Base-by-base conservation (phyloP, 1,284 basidiomycete species). In the Microbotryomycetes sp. region DNA sequence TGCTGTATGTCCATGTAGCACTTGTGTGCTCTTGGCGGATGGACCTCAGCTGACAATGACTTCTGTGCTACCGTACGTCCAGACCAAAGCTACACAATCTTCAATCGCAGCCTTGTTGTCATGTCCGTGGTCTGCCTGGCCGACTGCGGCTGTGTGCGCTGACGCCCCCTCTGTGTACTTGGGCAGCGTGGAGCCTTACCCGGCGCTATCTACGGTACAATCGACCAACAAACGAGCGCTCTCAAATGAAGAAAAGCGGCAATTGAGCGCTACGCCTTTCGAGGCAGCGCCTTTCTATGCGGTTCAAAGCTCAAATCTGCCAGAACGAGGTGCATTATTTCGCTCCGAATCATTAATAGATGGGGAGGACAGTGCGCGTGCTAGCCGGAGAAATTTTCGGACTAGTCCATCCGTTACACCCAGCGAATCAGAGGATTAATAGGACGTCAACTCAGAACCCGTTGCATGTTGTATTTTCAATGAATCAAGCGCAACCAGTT, bases 171-270 rank as follows among this genome's bases (percentile, higher is more conserved):
- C 3, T 11, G 5, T n/a, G 1, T 0, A 5, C 26, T 11, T 18
- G 13, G 24, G 13, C 63, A 68, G 66, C 28, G 54, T 68, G 56
- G 66, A 68, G 45, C 66, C 66, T 16, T 68, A 61, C 35, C 66
- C 66, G 4, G 49, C 64, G 1, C 54, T 68, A 18, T 11, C 57
- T 11, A 41, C 18, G 11, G 18, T 11, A 11, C 35, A 41, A 11
- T 18, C 35, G 18, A 41, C 11, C 35, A 11, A 41, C 35, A 41
- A 41, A 41, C 35, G 35, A 9, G 35, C 35, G 11, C 35, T 9
- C 18, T 9, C 9, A 9, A 18, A 9, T 11, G 35, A 41, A 9
- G 35, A 41, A 41, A 41, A 11, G 9, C 35, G 35, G 11, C 35
- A 41, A 41, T 41, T 41, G 35, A 41, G 35, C 35, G 35, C 35